phyloP scores from a whole-genome alignment of 2,329 filamentous ascomycete genomes.

The Colletotrichum chlorophyti region DNA sequence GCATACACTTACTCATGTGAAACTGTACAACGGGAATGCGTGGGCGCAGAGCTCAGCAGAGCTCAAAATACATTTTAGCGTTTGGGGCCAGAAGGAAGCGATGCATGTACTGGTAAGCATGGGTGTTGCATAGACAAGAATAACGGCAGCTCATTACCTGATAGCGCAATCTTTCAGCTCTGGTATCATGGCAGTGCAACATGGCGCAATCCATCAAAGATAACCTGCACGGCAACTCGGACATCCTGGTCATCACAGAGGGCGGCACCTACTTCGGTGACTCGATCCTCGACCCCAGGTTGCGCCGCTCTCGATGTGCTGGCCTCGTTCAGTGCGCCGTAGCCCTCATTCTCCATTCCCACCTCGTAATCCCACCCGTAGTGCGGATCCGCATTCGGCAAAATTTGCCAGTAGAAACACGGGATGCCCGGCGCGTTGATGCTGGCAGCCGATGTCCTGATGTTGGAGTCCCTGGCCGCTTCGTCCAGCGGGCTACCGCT shows the following conservation, averaged over 20 bases:
- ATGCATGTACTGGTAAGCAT: constrained; percentile 29
- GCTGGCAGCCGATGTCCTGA: constrained; percentile 34
- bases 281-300: constrained; percentile 23
- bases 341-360: constrained; percentile 35
- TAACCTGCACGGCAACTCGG: constrained; percentile 24
- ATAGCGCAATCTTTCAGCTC: constrained; percentile 28
- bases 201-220: constrained; percentile 33
- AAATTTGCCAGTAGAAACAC: constrained; percentile 43
- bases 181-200: constrained; percentile 33
- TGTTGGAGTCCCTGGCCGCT: constrained; percentile 34
- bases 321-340: too few relatives aligned
- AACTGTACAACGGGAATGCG: constrained; percentile 22
- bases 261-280: constrained; percentile 30
- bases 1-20: constrained; percentile 26
- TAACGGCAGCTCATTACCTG: not conserved
- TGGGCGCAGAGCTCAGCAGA: constrained; percentile 31
- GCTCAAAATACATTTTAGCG: constrained; percentile 33
- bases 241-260: constrained; percentile 32
- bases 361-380: constrained; percentile 41
- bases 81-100: constrained; percentile 34
- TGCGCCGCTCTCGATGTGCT: constrained; percentile 25
- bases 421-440: constrained; percentile 39
- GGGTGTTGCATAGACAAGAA: not conserved
- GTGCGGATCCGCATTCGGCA: constrained; percentile 39
- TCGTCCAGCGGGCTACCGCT: constrained; percentile 17